A percentile compares a stretch with the other conserved stretches of the same genome.
phyloP scores from a whole-genome alignment of 1,139 yeast species.

The Saccharomyces hybrid region DNA sequence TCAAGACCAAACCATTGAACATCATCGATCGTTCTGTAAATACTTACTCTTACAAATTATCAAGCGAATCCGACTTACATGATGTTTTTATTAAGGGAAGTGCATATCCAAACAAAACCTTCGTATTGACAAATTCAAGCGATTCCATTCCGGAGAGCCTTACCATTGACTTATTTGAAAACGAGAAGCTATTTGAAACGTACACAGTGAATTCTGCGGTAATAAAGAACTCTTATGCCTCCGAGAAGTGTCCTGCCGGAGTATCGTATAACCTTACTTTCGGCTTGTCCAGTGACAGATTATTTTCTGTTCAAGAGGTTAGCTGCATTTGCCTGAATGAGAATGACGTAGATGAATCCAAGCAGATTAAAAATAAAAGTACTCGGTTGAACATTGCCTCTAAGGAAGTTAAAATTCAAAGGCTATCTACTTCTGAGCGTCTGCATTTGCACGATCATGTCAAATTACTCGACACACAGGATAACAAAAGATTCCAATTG shows the following conservation, averaged over 20 bases:
- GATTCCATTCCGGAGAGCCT: constrained; percentile 31
- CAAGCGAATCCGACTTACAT: constrained; percentile 29
- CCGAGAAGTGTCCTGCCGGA: constrained; percentile 41
- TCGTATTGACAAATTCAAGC: constrained; percentile 8
- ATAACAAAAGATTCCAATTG: constrained; percentile 40
- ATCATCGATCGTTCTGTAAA: constrained; percentile 50
- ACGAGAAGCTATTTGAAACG: constrained; percentile 42
- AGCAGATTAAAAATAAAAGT: not conserved
- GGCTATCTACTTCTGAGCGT: not conserved
- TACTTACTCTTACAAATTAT: constrained; percentile 37
- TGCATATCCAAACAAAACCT: constrained; percentile 20
- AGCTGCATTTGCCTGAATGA: constrained; percentile 37
- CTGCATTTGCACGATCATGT: not conserved
- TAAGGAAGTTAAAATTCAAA: not conserved
- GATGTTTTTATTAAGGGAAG: constrained; percentile 41
- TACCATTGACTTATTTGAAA: constrained; percentile 46
- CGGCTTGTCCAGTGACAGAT: constrained; percentile 42
- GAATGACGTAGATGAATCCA: constrained; percentile 5
- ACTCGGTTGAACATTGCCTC: not conserved
- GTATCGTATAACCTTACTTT: constrained; percentile 41
- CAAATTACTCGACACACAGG: constrained; percentile 33
- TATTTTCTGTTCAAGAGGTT: constrained; percentile 40
- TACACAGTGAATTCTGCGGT: constrained; percentile 27
- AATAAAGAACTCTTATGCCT: constrained; percentile 34
- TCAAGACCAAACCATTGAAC: constrained; percentile 49